Conservation (phyloP, 208 protist genomes). For the Novymonas esmeraldas region DNA sequence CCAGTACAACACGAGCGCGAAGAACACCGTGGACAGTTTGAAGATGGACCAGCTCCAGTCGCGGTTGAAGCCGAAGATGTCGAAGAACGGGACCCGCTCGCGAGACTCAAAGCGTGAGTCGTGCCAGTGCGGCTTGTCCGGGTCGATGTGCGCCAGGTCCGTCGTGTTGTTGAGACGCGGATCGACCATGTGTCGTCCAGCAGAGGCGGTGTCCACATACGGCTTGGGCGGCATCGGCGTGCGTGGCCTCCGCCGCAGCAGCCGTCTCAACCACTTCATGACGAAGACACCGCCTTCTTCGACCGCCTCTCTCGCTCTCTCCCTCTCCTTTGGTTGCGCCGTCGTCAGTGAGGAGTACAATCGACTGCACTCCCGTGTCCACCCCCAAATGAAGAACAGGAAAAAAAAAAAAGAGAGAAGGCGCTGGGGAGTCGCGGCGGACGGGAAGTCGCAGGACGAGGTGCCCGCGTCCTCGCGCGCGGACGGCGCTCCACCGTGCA, state of each 20-base stretch:
- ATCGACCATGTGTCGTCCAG: conserved; percentile 74
- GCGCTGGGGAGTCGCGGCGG: too few relatives aligned
- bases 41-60: conserved; percentile 92
- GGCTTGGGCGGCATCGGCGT: conserved; percentile 88
- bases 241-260: conserved; percentile 39
- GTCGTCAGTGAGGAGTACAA: too few relatives aligned
- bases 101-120: conserved; percentile 82
- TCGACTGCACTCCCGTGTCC: too few relatives aligned
- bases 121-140: conserved; percentile 90
- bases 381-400: too few relatives aligned
- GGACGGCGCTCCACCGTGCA: too few relatives aligned
- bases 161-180: conserved; percentile 58
- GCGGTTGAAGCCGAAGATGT: conserved; percentile 87
- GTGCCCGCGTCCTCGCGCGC: too few relatives aligned
- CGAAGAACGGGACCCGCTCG: conserved; percentile 81
- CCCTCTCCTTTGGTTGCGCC: not conserved
- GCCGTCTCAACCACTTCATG: conserved; percentile 79
- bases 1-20: conserved; percentile 67
- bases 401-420: not conserved
- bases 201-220: conserved; percentile 78
- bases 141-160: conserved; percentile 78
- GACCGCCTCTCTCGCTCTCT: not conserved
- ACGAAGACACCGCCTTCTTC: too few relatives aligned
- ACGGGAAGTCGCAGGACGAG: too few relatives aligned
- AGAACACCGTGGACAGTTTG: conserved; percentile 62